Conservation (phyloP, 179 eudicot species). For the Drosera spatulata region DNA sequence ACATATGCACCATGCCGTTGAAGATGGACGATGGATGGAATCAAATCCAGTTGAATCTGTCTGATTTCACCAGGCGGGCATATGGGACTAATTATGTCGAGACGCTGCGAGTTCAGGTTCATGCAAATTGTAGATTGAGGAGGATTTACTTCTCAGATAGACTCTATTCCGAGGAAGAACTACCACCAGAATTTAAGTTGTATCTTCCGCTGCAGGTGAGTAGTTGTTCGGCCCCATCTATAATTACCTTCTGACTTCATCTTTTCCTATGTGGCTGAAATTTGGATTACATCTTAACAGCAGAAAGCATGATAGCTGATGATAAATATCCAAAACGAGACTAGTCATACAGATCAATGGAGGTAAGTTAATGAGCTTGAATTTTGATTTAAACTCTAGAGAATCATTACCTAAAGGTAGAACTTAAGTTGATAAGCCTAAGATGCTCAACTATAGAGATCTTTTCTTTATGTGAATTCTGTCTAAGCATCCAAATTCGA, state of each 20-base stretch:
- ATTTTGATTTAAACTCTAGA: too few relatives aligned
- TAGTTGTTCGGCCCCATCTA: neutral
- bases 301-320: too few relatives aligned
- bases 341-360: too few relatives aligned
- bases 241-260: neutral
- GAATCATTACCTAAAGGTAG: too few relatives aligned
- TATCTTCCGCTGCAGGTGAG: constrained; percentile 95
- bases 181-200: constrained; percentile 90
- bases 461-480: too few relatives aligned
- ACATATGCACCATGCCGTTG: constrained; percentile 1
- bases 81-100: constrained; percentile 96
- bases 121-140: constrained; percentile 89
- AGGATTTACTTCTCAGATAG: constrained; percentile 94
- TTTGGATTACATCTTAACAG: too few relatives aligned
- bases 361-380: too few relatives aligned
- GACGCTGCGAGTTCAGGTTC: constrained; percentile 96
- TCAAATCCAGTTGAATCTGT: constrained; percentile 88
- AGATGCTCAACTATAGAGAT: too few relatives aligned
- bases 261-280: neutral
- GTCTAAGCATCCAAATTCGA: too few relatives aligned
- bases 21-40: constrained; percentile 98
- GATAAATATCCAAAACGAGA: too few relatives aligned
- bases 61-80: constrained; percentile 84
- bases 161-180: constrained; percentile 92
- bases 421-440: too few relatives aligned